Base-by-base conservation (phyloP, 306 rosid species). In the Parietaria judaica region DNA sequence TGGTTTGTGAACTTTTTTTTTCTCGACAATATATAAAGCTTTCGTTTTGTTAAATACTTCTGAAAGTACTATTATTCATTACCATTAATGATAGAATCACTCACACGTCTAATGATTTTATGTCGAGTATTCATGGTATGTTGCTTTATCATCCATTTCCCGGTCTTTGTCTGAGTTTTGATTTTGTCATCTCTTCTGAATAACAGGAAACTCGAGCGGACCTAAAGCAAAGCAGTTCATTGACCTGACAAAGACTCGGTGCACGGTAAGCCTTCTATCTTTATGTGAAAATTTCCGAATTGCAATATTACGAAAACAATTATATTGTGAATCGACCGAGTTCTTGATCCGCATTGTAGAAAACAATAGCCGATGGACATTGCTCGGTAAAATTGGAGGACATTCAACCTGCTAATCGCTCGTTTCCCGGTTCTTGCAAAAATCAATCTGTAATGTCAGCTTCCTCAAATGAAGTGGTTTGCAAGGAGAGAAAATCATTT, bases 321-420 rank as follows among this genome's bases (percentile, higher is more conserved):
- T 55, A 55, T 61, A 60, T 69, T 58, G 55, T 58, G 73, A 66
- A 54, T 35, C 31, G 61, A 49, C 15, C n/a, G 15, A 62, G 66
- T 66, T 75, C 50, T 61, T 65, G 73, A 66, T 71, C 60, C 74
- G 64, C 71, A 48, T 68, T 81, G 80, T 80, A 91, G 97, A 66
- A 65, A 63, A 60, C 73, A 51, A 66, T 72, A 56, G 48, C 61
- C 61, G 61, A 69, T 71, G 77, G 60, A 65, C 74, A 76, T 75
- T 61, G 52, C 54, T 49, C 74, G 60, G 51, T 59, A 39, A 39
- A 63, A 38, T 60, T 70, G 66, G 79, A 75, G 59, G 68, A 84
- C 72, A 69, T 85, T 63, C 73, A 80, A 66, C 96, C 98, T 50
- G 98, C 98, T 58, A 91, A 91, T 66, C 88, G 81, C 64, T 78